phyloP scores from a whole-genome alignment of 164 flowering plant genomes.

The Stephania yunnanensis region DNA sequence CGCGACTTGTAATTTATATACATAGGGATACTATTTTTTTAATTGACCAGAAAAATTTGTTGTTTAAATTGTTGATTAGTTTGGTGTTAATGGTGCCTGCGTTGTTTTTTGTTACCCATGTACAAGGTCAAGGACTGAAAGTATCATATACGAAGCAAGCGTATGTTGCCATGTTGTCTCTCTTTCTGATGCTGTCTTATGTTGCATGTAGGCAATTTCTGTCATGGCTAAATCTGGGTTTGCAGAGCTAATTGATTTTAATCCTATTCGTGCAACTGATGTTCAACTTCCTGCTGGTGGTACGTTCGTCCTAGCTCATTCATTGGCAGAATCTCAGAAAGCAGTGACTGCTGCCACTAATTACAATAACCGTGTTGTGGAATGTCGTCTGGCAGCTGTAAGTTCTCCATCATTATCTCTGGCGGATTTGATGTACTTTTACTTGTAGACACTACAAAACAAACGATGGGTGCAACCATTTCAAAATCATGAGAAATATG shows the following conservation, averaged over 20 bases:
- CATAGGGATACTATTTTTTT: neutral
- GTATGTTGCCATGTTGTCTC: neutral
- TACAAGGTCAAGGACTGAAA: neutral
- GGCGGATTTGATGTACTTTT: neutral
- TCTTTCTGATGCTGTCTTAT: constrained; percentile 1
- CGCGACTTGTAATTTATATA: too few relatives aligned
- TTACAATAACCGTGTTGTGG: constrained; percentile 94
- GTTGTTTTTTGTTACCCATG: neutral
- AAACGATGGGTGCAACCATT: too few relatives aligned
- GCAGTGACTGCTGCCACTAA: constrained; percentile 98
- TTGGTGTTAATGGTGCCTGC: too few relatives aligned
- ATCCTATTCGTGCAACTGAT: constrained; percentile 94
- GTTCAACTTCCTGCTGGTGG: constrained; percentile 94
- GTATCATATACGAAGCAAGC: neutral
- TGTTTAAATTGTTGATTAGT: too few relatives aligned
- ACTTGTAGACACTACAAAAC: too few relatives aligned
- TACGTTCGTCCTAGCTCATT: constrained; percentile 86
- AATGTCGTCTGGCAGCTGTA: constrained; percentile 91
- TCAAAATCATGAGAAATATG: too few relatives aligned
- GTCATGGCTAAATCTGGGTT: constrained; percentile 92
- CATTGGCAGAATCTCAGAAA: constrained; percentile 91
- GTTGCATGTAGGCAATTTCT: constrained; percentile 72
- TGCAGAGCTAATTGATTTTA: constrained; percentile 94
- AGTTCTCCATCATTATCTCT: constrained; percentile 23
- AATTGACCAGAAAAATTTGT: neutral